Base-by-base conservation (phyloP, 2,329 filamentous ascomycete species). In the Byssothecium circinans region DNA sequence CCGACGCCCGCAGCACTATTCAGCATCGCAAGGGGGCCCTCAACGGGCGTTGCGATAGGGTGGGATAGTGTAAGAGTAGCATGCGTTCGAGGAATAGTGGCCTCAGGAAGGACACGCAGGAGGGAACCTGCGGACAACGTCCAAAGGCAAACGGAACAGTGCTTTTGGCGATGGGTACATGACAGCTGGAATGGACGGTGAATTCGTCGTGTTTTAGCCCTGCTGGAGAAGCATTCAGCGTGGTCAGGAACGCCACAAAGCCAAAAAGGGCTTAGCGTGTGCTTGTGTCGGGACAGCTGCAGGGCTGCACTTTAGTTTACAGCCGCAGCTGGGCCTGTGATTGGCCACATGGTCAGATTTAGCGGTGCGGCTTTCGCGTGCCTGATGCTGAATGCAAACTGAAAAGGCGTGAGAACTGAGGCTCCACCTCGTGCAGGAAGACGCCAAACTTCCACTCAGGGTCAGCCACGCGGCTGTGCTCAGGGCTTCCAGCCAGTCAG, bases 381-480 rank as follows among this genome's bases (percentile, higher is more conserved):
- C 33, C 49, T 40, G 49, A 52, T 54, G 63, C 58, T 67, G 64
- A 65, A 52, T 38, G 54, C 54, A 54, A 63, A 55, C 56, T 54
- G 53, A 53, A 52, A 50, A 54, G 58, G 53, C 54, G 50, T 45
- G 52, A 50, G 52, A 57, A 57, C 54, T 57, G 59, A 52, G 37
- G 43, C 52, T 50, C 60, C 52, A 60, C 58, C 60, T 56, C 53
- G 60, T 60, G 60, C 49, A 49, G 49, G 49, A 49, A 56, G 55
- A 57, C 49, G 58, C 53, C 44, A 55, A 51, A 47, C 45, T 19
- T 46, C 8, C 29, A 33, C 27, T 49, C 54, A 46, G 50, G 56
- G 60, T 64, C 65, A 69, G 68, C 68, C 68, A 70, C 67, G 59
- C 56, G 65, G 67, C 68, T 70, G 64, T 68, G 67, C 63, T 63